These are phyloP conservation scores for Knufia fluminis DNA, from an alignment of 2,329 filamentous ascomycete genomes.

Conservation along the genomic window DNA sequence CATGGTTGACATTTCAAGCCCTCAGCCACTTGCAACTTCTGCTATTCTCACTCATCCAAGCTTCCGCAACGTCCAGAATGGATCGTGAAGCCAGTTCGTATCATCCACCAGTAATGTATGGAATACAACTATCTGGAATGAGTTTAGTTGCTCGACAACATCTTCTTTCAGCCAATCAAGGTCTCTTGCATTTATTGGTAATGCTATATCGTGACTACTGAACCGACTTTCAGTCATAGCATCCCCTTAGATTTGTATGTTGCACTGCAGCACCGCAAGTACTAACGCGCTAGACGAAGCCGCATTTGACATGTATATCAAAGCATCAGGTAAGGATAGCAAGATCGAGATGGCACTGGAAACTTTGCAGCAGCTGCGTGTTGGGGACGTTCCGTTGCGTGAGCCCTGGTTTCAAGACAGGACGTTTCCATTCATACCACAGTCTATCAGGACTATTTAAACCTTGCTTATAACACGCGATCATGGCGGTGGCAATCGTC, in stretches of 20 bases:
- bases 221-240: too few species aligned
- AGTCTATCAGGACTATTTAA: background rate
- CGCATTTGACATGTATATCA: background rate
- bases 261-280: background rate
- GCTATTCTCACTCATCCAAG: too few species aligned
- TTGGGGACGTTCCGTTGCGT: background rate
- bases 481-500: background rate
- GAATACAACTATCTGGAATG: too few species aligned
- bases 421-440: background rate
- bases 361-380: background rate
- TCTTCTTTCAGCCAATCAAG: background rate
- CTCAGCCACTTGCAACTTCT: too few species aligned
- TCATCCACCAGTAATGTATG: too few species aligned
- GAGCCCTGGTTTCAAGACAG: background rate
- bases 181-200: background rate
- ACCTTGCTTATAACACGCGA: background rate
- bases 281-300: background rate
- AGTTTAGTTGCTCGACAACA: too few species aligned
- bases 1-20: too few species aligned
- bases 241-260: too few species aligned
- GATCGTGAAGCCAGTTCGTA: too few species aligned
- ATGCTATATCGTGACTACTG: background rate
- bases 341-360: background rate
- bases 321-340: constrained; percentile 3
- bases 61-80: too few species aligned